Evolutionary conservation across 2,329 filamentous ascomycete species (phyloP).

Genomic region (Pezicula rhizophila): DNA sequence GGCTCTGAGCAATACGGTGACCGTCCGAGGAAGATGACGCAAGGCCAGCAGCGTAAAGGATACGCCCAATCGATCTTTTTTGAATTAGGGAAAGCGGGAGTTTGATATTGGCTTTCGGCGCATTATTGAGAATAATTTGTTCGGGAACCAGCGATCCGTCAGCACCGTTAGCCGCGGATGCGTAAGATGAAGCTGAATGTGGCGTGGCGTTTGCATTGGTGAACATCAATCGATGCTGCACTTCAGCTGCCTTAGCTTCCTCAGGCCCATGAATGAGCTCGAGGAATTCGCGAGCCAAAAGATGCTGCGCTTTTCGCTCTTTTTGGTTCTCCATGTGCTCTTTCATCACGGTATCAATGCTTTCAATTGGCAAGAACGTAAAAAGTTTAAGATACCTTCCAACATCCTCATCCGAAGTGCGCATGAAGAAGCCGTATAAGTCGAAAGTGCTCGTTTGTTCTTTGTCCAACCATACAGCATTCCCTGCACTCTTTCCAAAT

Average conservation of each 20-base stretch:
- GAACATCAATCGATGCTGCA: conserved; percentile 46
- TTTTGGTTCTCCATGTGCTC: conserved; percentile 62
- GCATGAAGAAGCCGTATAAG: conserved; percentile 84
- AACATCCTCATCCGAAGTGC: conserved; percentile 74
- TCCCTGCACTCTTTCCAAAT: conserved; percentile 91
- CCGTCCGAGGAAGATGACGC: conserved; percentile 50
- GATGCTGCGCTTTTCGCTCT: conserved; percentile 74
- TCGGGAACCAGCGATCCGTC: not conserved
- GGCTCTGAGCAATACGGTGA: conserved; percentile 47
- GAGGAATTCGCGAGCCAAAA: conserved; percentile 75
- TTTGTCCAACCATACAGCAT: conserved; percentile 86
- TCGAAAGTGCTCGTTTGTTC: conserved; percentile 78
- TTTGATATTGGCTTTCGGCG: conserved; percentile 47
- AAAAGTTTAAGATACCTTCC: conserved; percentile 80
- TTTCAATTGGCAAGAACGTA: conserved; percentile 71
- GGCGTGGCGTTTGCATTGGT: conserved; percentile 21
- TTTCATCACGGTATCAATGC: conserved; percentile 64
- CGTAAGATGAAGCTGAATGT: conserved; percentile 4
- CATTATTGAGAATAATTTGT: conserved; percentile 35
- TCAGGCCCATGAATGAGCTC: conserved; percentile 68
- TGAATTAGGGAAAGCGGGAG: conserved; percentile 53
- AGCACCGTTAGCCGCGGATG: conserved; percentile 1
- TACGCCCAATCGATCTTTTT: conserved; percentile 47
- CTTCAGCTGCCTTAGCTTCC: conserved; percentile 57
- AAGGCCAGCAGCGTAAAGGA: conserved; percentile 56